Percentiles rank a stretch among this genome's conserved stretches.
phyloP scores from a whole-genome alignment of 257 asterid species.

The Solanum virginianum region DNA sequence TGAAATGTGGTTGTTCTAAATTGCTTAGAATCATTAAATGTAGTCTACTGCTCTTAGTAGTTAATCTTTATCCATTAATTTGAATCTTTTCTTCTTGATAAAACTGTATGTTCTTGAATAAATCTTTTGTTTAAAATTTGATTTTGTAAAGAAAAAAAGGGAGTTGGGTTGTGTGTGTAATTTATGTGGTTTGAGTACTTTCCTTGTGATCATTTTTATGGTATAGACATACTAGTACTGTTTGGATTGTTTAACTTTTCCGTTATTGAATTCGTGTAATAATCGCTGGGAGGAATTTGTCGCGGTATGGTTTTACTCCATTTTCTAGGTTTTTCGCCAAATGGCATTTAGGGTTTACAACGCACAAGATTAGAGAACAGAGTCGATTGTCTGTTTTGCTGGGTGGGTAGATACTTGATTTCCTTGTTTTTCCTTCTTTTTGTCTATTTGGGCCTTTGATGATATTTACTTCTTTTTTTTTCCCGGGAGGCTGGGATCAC shows the following conservation, averaged over 20 bases:
- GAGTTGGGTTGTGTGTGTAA: not conserved
- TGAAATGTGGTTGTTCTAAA: no score
- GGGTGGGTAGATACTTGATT: not conserved
- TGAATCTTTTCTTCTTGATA: not conserved
- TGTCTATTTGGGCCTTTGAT: not conserved
- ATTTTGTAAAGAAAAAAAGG: not conserved
- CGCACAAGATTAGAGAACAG: not conserved
- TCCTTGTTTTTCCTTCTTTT: not conserved
- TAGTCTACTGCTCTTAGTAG: no score
- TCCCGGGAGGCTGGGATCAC: not conserved
- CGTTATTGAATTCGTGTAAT: not conserved
- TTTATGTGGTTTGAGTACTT: not conserved
- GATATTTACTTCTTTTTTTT: not conserved
- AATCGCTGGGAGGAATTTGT: not conserved
- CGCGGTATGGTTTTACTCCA: not conserved
- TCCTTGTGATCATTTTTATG: not conserved
- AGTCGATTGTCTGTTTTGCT: not conserved
- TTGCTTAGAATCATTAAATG: no score
- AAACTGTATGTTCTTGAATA: not conserved
- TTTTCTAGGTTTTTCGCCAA: not conserved
- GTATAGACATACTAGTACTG: not conserved
- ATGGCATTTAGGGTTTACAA: no score
- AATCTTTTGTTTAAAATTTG: not conserved
- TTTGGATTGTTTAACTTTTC: not conserved
- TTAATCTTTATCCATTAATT: not conserved